A percentile compares a stretch with the other conserved stretches of the same genome.
Evolutionary conservation across 2,329 filamentous ascomycete species (phyloP).

Genomic region (Karstenula rhodostoma): DNA sequence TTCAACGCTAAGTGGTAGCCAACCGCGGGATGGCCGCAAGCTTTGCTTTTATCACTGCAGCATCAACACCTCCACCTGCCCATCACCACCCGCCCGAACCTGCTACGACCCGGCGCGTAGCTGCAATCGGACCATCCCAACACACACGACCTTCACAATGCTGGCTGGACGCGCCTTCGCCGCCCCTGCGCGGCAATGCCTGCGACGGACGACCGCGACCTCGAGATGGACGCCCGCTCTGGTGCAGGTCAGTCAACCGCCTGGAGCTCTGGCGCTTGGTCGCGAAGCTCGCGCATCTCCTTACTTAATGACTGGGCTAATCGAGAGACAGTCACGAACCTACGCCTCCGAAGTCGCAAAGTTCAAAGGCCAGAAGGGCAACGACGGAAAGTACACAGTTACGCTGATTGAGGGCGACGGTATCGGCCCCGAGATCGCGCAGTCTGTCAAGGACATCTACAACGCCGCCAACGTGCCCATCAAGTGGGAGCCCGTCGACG

Average conservation of each 20-base stretch:
- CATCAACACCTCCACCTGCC: conserved; percentile 31
- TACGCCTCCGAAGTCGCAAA: conserved; percentile 71
- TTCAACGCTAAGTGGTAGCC: conserved; percentile 20
- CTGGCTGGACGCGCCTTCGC: conserved; percentile 81
- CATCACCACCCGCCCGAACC: conserved; percentile 22
- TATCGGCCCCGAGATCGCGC: conserved; percentile 96
- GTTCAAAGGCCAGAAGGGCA: conserved; percentile 89
- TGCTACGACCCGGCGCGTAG: conserved; percentile 43
- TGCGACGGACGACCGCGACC: conserved; percentile 68
- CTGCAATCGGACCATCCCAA: conserved; percentile 43
- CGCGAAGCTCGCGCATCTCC: neutral
- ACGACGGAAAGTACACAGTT: conserved; percentile 93
- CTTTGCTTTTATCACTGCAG: conserved; percentile 39
- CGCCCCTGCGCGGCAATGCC: conserved; percentile 79
- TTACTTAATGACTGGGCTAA: neutral
- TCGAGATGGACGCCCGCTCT: conserved; percentile 58
- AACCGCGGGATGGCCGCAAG: conserved; percentile 30
- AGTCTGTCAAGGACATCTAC: conserved; percentile 99
- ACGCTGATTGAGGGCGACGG: conserved; percentile 98
- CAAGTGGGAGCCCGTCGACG: conserved; percentile 96
- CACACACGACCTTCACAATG: conserved; percentile 67
- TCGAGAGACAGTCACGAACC: conserved; percentile 7
- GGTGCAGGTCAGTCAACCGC: conserved; percentile 63
- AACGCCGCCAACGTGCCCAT: conserved; percentile 93
- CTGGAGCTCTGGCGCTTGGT: conserved; percentile 5